Evolutionary conservation across 441 rosid genomes (phyloP), one percentile per base, ranked within the genome.

Genomic region (Adansonia grandidieri): DNA sequence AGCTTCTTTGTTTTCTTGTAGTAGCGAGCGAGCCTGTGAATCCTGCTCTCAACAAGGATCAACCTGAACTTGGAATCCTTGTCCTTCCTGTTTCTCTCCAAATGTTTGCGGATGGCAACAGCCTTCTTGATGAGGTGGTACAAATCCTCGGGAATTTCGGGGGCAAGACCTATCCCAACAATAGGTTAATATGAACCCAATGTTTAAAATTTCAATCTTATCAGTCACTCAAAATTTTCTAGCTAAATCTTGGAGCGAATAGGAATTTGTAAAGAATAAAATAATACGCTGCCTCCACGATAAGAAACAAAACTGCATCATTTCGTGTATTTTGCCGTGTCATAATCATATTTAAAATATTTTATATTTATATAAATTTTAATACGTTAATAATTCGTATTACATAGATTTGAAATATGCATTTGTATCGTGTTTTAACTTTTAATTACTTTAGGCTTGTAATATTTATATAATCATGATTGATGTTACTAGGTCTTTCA

Each of bases 1-100:
- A 91, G 94, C 90, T 91, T 91, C 92, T 89, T 91, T 45, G 91
- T 91, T 84, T 91, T 89, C 91, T 91, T 91, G 88, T 89, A 89
- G 78, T 89, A 91, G 60, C 91, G 91, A 11, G 91, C 92, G 0
- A 91, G 91, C 79, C 94, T 88, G 83, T 91, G 94, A 77, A 91
- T 91, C 85, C 94, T 86, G 87, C 94, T 91, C 79, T 91, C 94
- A 1, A 88, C 94, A 24, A 91, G 88, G 61, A 91, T 91, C 82
- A 91, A 82, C 79, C 94, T 87, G 53, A 89, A 89, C 84, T 89
- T 88, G 70, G 94, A 91, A 77, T 89, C 92, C 80, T 91, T 91
- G 76, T 89, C 94, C 81, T 88, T 91, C 83, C 91, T 85, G 85
- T 91, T 91, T 82, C 94, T 88, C 82, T 91, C 94, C 71, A 91